Evolutionary conservation across 2,329 filamentous ascomycete species (phyloP).

Genomic region (Ceratocystis cacaofunesta): DNA sequence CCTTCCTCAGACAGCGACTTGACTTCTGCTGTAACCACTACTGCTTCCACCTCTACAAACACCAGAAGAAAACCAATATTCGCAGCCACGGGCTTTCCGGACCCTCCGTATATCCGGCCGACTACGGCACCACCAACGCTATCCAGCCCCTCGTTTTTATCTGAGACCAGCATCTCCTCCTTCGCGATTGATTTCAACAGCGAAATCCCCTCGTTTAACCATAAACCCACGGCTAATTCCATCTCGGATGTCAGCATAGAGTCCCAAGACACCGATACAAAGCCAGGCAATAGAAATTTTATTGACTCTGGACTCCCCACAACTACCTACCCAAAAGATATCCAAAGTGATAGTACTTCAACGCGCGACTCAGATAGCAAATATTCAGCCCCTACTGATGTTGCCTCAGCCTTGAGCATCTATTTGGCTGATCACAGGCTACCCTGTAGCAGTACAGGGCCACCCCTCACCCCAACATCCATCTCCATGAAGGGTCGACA

Average conservation of each 20-base stretch:
- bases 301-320: not conserved
- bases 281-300: not conserved
- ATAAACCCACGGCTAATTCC: conserved; percentile 34
- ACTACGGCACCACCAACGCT: conserved; percentile 15
- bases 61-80: not conserved
- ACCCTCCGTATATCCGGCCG: conserved; percentile 6
- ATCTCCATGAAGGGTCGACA: conserved; percentile 23
- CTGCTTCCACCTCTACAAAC: conserved; percentile 2
- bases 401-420: conserved; percentile 7
- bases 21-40: not conserved
- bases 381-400: conserved; percentile 7
- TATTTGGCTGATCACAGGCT: conserved; percentile 4
- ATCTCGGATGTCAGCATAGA: conserved; percentile 24
- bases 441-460: conserved; percentile 5
- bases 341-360: not conserved
- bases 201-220: conserved; percentile 39
- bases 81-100: not conserved
- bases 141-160: conserved; percentile 18
- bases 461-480: conserved; percentile 16
- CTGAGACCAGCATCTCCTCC: conserved; percentile 3
- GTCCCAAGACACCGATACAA: not conserved
- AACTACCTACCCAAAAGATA: not conserved
- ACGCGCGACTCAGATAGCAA: conserved; percentile 5
- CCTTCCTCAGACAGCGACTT: not conserved
- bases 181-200: conserved; percentile 26